A percentile compares a stretch with the other conserved stretches of the same genome.
These are phyloP conservation scores for Fusarium bactridioides DNA, from an alignment of 2,329 filamentous ascomycete genomes.

Conservation along the genomic window DNA sequence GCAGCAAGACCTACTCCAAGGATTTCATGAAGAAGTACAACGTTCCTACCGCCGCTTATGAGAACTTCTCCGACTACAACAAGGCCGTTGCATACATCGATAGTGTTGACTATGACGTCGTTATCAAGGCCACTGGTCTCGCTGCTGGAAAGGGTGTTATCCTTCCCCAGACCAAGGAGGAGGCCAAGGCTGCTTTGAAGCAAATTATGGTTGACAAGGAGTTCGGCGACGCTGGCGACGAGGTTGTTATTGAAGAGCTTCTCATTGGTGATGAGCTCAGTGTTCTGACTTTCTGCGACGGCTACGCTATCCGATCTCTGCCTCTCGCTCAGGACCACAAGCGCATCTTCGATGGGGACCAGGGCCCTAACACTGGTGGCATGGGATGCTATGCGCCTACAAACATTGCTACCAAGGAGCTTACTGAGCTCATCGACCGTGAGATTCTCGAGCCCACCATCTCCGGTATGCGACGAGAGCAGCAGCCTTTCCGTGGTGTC, in stretches of 20 bases:
- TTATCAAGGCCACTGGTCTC: slow-evolving; percentile 93
- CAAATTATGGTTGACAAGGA: slow-evolving; percentile 90
- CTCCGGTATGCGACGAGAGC: slow-evolving; percentile 84
- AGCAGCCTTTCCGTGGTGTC: slow-evolving; percentile 75
- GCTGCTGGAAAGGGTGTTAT: slow-evolving; percentile 97
- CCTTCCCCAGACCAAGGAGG: slow-evolving; percentile 80
- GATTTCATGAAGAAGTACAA: slow-evolving; percentile 94
- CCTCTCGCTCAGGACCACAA: slow-evolving; percentile 98
- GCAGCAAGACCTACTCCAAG: slow-evolving; percentile 96
- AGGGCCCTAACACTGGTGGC: slow-evolving; percentile 92
- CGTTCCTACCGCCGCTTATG: slow-evolving; percentile 90
- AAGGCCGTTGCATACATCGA: slow-evolving; percentile 79
- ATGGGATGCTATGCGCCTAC: slow-evolving; percentile 99
- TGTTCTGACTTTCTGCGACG: slow-evolving; percentile 91
- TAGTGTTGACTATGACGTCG: slow-evolving; percentile 73
- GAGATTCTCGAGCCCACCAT: slow-evolving; percentile 91
- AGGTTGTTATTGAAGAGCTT: slow-evolving; percentile 96
- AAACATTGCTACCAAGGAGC: slow-evolving; percentile 74
- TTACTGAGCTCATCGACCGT: slow-evolving; percentile 80
- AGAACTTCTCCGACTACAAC: slow-evolving; percentile 84
- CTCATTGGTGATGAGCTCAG: slow-evolving; percentile 91
- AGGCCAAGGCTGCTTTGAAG: slow-evolving; percentile 81
- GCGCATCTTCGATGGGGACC: slow-evolving; percentile 88
- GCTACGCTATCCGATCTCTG: slow-evolving; percentile 81
- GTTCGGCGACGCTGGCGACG: slow-evolving; percentile 85